A percentile compares a stretch with the other conserved stretches of the same genome.
Evolutionary conservation across 2,329 filamentous ascomycete species (phyloP).

Genomic region (Fusarium solani-melongenae): DNA sequence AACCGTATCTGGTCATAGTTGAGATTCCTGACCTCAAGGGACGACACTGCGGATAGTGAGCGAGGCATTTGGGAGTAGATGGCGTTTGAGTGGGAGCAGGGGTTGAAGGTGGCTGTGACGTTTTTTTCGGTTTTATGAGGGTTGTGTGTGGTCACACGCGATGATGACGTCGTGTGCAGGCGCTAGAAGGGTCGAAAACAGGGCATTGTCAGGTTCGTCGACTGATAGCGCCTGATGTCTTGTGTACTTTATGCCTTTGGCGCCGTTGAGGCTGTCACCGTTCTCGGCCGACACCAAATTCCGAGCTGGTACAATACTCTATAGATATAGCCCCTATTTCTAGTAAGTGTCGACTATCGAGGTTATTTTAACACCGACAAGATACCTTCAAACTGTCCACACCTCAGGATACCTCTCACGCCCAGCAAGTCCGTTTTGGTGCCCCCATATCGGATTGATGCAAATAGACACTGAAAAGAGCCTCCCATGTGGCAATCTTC

Average conservation of each 20-base stretch:
- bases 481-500: neutral
- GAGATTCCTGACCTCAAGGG: slow-evolving; percentile 27
- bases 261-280: neutral
- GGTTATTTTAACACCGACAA: rapidly evolving
- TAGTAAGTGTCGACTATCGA: neutral
- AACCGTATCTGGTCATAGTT: slow-evolving; percentile 36
- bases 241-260: neutral
- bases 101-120: neutral
- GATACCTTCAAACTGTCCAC: rapidly evolving
- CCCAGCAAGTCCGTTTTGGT: too few species aligned
- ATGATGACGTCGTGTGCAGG: neutral
- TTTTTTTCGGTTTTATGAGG: neutral
- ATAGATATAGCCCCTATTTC: neutral
- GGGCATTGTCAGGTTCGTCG: neutral
- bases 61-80: slow-evolving; percentile 18
- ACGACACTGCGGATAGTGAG: slow-evolving; percentile 31
- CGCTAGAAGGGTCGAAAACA: neutral
- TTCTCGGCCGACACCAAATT: neutral
- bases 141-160: neutral
- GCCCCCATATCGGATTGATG: neutral
- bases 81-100: neutral
- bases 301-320: neutral
- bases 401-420: neutral
- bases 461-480: rapidly evolving
- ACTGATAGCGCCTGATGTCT: neutral